Evolutionary conservation across 768 basidiomycete species (phyloP), one percentile per base, ranked within the genome.

Genomic region (Russula vinacea): DNA sequence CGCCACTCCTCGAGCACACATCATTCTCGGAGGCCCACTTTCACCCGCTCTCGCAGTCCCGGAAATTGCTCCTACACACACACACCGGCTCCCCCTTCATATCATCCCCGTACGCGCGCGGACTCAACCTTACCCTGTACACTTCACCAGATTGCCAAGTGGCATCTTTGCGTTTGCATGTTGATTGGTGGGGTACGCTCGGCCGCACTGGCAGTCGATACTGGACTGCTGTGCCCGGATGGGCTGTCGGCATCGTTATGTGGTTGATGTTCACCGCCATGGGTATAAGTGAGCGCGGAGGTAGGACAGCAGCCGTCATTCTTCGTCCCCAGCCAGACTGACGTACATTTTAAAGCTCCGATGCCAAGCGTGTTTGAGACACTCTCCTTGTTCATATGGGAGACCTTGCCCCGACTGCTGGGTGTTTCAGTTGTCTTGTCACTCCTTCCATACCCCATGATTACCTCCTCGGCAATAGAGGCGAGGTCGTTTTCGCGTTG

Each of bases 181-280:
- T 96, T 8, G 90, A 94, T 71, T 85, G 86, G 84, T 77, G 79
- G 73, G 78, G 82, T 11, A 91, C 88, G 1, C 62, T 92, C 7
- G 91, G 90, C 2, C 80, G 89, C 42, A 81, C 84, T 73, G 84
- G 86, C 1, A 77, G 85, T 19, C 80, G 96, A 26, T 98, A 92
- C 75, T 82, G 88, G 53, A 87, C 84, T 37, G 85, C 86, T 2
- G 69, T 90, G 0, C 77, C 87, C 3, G 81, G 82, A 32, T 97
- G 94, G 89, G 79, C 85, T 2, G 76, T 88, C 2, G 92, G 89
- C 5, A 74, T 92, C n/a, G 82, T 85, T 1, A 78, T 82, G 5
- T 68, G 90, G 17, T 70, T 87, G 0, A 60, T 89, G 24, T 86
- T 83, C 67, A 73, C 79, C 39, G 80, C 79, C 7, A 86, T 83